Base-by-base conservation (phyloP, 2,329 filamentous ascomycete species). In the Colletotrichum sp. region DNA sequence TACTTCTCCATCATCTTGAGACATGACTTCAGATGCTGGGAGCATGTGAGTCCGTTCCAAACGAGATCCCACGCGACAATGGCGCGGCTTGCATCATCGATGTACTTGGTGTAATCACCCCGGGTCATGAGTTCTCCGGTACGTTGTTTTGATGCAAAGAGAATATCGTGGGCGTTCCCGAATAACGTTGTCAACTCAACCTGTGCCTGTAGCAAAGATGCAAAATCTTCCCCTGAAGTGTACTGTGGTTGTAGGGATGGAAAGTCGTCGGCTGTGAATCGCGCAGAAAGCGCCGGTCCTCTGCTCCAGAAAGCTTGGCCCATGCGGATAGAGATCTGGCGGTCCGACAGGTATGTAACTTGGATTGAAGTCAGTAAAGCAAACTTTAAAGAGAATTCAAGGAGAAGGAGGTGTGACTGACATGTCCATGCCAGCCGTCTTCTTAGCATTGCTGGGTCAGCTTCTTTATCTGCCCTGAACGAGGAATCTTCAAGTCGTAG, bases 281-380 rank as follows among this genome's bases (percentile, higher is more conserved):
- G 90, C 8, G 92, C 92, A 79, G 93, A 88, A 3, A 92, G 92
- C 0, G 93, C 93, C 1, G 93, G 93, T 0, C 93, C 93, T 77
- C 93, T 88, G 52, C 92, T 93, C 93, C 93, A 95, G 80, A 95
- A 95, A 0, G 92, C 93, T 78, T 93, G 91, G 10, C 93, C 93
- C 60, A 94, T 90, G 6, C 93, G 88, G 34, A 94, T 94, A 12
- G 92, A 94, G 16, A 94, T 93, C 77, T 93, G 88, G 21, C 92
- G 87, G 79, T 94, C 92, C 36, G 55, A 65, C 0, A 77, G n/a
- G n/a, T 59, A 55, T 0, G n/a, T 63, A 59, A 74, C 64, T 83
- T 16, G 3, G 0, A n/a, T 5, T 6, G 4, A 21, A 5, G 10
- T 68, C 12, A 59, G 15, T 10, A 9, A 6, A 59, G 24, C 0